Conservation (phyloP, 2,329 filamentous ascomycete species). For the Pseudodiploospora longispora region DNA sequence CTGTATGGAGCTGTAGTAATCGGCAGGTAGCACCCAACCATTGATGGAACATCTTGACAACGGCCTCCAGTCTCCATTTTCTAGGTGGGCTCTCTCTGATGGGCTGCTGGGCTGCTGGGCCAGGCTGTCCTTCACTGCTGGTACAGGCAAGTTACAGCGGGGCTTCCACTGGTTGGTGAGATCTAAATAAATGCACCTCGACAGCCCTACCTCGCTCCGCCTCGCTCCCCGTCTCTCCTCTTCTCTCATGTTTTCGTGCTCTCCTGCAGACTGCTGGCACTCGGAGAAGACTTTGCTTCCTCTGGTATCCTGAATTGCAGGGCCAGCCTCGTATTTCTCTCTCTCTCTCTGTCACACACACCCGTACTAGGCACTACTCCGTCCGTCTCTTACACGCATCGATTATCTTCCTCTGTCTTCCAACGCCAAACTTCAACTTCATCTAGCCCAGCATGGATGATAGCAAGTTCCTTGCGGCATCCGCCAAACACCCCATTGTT, state of each 20-base stretch:
- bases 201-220: neutral
- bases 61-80: no score
- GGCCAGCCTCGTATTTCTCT: neutral
- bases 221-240: neutral
- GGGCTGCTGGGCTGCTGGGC: no score
- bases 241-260: neutral
- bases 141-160: neutral
- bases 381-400: neutral
- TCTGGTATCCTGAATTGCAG: no score
- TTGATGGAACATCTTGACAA: neutral
- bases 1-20: no score
- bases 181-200: slow-evolving; percentile 6
- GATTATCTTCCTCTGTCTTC: neutral
- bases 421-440: neutral
- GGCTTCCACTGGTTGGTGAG: slow-evolving; percentile 5
- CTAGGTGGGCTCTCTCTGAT: no score
- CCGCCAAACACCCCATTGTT: slow-evolving; percentile 53
- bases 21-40: neutral
- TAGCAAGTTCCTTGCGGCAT: slow-evolving; percentile 48
- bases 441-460: slow-evolving; percentile 37
- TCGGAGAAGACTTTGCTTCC: no score
- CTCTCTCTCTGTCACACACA: neutral
- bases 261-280: no score
- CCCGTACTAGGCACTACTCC: neutral
- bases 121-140: neutral